phyloP scores from a whole-genome alignment of 2,329 filamentous ascomycete genomes.

The Cercospora sojina region DNA sequence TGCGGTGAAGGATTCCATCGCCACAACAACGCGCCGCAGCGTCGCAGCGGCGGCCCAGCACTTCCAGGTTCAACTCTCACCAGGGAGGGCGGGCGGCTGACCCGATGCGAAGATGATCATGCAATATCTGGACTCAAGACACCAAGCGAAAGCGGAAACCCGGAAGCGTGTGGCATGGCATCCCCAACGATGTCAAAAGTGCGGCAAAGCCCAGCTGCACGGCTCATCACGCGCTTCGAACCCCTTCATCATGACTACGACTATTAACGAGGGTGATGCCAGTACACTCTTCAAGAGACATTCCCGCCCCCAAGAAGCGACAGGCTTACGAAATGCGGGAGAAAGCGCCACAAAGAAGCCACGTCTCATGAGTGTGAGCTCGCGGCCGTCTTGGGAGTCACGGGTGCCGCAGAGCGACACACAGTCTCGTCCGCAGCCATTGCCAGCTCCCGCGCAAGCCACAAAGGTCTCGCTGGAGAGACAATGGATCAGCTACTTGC shows the following conservation, averaged over 20 bases:
- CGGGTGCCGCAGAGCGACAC: neutral
- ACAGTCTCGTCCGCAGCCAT: neutral
- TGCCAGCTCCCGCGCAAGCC: neutral
- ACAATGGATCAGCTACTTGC: slow-evolving; percentile 8
- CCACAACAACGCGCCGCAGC: neutral
- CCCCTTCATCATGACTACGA: neutral
- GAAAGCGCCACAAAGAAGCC: neutral
- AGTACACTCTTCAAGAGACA: neutral
- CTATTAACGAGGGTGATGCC: neutral
- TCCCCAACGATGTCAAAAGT: neutral
- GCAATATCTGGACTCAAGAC: neutral
- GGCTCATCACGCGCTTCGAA: neutral
- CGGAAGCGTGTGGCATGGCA: neutral
- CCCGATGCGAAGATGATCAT: neutral
- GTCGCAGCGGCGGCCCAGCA: neutral
- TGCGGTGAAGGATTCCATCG: neutral
- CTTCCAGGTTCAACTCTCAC: neutral
- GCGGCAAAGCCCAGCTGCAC: neutral
- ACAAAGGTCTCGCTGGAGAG: neutral
- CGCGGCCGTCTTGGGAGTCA: neutral
- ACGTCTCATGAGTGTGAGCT: neutral
- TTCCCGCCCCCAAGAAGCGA: neutral
- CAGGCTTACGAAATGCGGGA: neutral
- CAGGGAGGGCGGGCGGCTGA: neutral
- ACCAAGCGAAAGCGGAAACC: neutral